Base-by-base conservation (phyloP, 2,329 filamentous ascomycete genomes). In the Torrubiellomyces zombiae region DNA sequence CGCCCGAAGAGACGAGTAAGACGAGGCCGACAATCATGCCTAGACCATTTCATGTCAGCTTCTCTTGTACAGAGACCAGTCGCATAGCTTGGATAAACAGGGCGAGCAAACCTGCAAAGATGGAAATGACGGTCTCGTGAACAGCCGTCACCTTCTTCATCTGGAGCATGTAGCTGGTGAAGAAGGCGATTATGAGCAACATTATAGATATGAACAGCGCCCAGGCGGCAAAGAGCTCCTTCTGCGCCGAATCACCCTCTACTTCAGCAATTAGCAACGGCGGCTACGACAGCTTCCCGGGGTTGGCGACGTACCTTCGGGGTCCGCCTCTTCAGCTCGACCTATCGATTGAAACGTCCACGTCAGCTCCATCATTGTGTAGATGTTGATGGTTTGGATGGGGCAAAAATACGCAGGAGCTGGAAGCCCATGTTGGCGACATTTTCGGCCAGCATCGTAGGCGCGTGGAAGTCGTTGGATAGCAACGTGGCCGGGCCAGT, bases 81-180 rank as follows among this genome's bases (percentile, higher is more conserved):
- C 8, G 7, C 10, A 20, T 13, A 16, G 6, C 14, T 14, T 14
- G 23, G 7, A 3, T 6, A 9, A 6, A 54, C 21, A 27, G 10
- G 21, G 8, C 7, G 21, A 6, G 9, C 19, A 14, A 24, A 85
- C 83, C 83, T 29, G 83, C 85, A 58, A 98, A 95, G 48, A 98
- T 98, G 32, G 86, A 95, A 33, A 98, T 74, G 40, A 95, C 89
- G 2, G 89, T 98, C 59, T 98, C 89, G 52, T 98, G 89, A 27
- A 98, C 77, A 15, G 89, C 89, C 44, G 94, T 89, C 28, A 98
- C 85, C 57, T 91, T 94, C 55, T 81, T 85, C 56, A 89, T 81
- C 54, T 95, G 86, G 32, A 98, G 67, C 38, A 91, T 77, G 56
- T 98, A 98, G 62, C 85, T 94, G 21, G 83, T 92, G 52, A 95